Conservation (phyloP, 2,329 filamentous ascomycete genomes). For the Ilyonectria sp. region DNA sequence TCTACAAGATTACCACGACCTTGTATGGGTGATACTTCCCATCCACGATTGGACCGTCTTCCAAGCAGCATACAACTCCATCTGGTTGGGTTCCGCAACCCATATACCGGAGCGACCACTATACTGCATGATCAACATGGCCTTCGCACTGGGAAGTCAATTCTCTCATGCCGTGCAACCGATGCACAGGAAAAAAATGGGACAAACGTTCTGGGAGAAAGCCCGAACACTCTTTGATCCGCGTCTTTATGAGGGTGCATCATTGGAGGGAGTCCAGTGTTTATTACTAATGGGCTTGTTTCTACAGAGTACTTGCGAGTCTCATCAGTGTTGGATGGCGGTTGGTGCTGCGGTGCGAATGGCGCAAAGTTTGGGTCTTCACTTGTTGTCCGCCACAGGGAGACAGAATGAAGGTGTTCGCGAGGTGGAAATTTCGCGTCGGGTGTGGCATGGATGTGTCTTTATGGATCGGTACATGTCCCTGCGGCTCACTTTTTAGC, state of each 20-base stretch:
- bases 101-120: not conserved
- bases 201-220: not conserved
- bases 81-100: not conserved
- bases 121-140: not conserved
- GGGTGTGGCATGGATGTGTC: constrained; percentile 34
- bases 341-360: not conserved
- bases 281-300: not conserved
- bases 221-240: not conserved
- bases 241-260: not conserved
- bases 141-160: constrained; percentile 15
- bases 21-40: not conserved
- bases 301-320: not conserved
- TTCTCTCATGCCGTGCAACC: constrained; percentile 13
- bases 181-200: not conserved
- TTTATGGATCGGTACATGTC: constrained; percentile 27
- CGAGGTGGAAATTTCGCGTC: not conserved
- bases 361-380: not conserved
- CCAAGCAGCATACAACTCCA: not conserved
- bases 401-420: not conserved
- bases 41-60: constrained; percentile 9
- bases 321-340: not conserved
- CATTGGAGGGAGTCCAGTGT: not conserved
- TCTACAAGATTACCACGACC: not conserved
- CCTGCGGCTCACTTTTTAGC: no score
- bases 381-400: not conserved